A percentile compares a stretch with the other conserved stretches of the same genome.
These are phyloP conservation scores for Penicillium parvum DNA, from an alignment of 495 filamentous ascomycete genomes.

Conservation along the genomic window DNA sequence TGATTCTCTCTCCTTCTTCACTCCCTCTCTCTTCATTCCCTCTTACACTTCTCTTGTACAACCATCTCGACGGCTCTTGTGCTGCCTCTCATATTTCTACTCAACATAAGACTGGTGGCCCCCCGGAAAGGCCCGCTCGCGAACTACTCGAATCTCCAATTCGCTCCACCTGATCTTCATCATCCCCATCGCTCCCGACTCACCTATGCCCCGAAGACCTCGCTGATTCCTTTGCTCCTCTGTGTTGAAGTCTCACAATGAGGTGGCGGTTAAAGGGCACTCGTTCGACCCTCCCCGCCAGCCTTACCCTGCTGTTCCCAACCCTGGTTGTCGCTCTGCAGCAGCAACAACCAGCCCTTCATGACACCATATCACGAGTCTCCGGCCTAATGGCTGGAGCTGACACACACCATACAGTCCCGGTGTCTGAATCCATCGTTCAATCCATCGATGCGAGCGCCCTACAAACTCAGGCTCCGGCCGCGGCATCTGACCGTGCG, in stretches of 20 bases:
- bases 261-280: slow-evolving; percentile 49
- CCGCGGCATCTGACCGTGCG: too few relatives aligned
- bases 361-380: slow-evolving; percentile 31
- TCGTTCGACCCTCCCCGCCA: slow-evolving; percentile 45
- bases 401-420: slow-evolving; percentile 16
- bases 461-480: slow-evolving; percentile 72
- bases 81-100: not conserved
- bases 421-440: slow-evolving; percentile 29
- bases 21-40: not conserved
- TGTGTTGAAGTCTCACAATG: slow-evolving; percentile 40
- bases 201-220: not conserved
- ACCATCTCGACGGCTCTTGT: not conserved
- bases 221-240: not conserved
- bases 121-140: slow-evolving; percentile 28
- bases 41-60: not conserved
- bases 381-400: slow-evolving; percentile 31
- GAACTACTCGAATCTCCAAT: slow-evolving; percentile 18
- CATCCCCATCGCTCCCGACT: slow-evolving; percentile 1
- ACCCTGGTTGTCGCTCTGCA: slow-evolving; percentile 46
- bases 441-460: slow-evolving; percentile 81
- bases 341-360: slow-evolving; percentile 41
- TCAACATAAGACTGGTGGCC: slow-evolving; percentile 9
- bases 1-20: slow-evolving; percentile 5
- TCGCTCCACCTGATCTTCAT: slow-evolving; percentile 19
- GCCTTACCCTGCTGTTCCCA: slow-evolving; percentile 44